phyloP scores from a whole-genome alignment of 371 early-diverging fungal species.

The Lichtheimia corymbifera region DNA sequence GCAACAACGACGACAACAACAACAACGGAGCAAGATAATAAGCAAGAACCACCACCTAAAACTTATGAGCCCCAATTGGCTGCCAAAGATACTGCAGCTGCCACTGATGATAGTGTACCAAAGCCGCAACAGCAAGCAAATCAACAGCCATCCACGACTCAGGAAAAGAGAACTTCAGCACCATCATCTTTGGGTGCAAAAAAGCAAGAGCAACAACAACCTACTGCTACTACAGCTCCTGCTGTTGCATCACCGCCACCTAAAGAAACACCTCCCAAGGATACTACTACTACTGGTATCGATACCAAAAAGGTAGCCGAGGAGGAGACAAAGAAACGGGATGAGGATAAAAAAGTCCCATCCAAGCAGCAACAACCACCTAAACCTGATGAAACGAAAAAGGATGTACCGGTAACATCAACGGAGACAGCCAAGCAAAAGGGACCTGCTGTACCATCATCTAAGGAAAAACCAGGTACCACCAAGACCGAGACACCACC shows the following conservation, averaged over 20 bases:
- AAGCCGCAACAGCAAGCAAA: not conserved
- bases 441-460: slow-evolving; percentile 4
- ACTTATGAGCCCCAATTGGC: too few relatives aligned
- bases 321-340: not conserved
- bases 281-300: not conserved
- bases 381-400: not conserved
- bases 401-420: not conserved
- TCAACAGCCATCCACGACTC: not conserved
- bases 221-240: not conserved
- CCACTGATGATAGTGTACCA: too few relatives aligned
- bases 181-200: not conserved
- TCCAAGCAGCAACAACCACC: not conserved
- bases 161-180: too few relatives aligned
- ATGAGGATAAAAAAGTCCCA: not conserved
- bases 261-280: slow-evolving; percentile 1
- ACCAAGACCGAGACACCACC: not conserved
- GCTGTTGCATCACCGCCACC: not conserved
- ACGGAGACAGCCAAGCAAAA: not conserved
- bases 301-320: too few relatives aligned
- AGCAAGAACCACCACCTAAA: not conserved
- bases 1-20: not conserved
- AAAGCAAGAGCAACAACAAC: not conserved
- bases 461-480: not conserved
- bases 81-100: too few relatives aligned
- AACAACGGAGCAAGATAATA: not conserved